Evolutionary conservation across 1,284 basidiomycete genomes (phyloP).

Genomic region (Fistulinella cinereoalba): DNA sequence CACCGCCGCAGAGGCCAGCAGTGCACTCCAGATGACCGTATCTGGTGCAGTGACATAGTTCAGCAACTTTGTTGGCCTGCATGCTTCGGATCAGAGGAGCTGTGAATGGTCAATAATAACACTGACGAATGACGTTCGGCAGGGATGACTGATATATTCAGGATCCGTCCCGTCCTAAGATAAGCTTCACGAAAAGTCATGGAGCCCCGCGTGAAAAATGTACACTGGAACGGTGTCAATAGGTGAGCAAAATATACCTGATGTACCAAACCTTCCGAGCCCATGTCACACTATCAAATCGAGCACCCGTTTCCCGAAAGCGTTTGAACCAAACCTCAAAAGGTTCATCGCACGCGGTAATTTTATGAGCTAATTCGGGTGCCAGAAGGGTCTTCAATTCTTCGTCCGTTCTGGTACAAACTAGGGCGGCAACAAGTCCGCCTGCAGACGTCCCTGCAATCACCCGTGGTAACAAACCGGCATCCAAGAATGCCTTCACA

Average conservation of each 20-base stretch:
- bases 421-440: constrained; percentile 80
- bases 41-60: constrained; percentile 97
- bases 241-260: not conserved
- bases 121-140: constrained; percentile 88
- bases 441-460: constrained; percentile 93
- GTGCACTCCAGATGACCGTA: constrained; percentile 73
- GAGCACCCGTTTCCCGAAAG: constrained; percentile 86
- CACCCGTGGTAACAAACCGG: constrained; percentile 83
- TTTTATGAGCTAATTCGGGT: constrained; percentile 80
- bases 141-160: constrained; percentile 95
- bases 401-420: constrained; percentile 87
- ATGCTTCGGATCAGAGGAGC: constrained; percentile 6
- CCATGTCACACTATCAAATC: constrained; percentile 92
- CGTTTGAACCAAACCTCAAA: constrained; percentile 76
- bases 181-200: constrained; percentile 97
- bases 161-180: constrained; percentile 84
- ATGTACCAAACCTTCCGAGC: constrained; percentile 70
- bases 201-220: constrained; percentile 92
- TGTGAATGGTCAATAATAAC: not conserved
- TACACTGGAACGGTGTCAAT: constrained; percentile 34
- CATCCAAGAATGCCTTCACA: constrained; percentile 88
- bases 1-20: constrained; percentile 82
- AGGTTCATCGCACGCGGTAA: constrained; percentile 90
- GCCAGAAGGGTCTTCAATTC: constrained; percentile 80
- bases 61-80: constrained; percentile 87